phyloP scores from a whole-genome alignment of 2,329 filamentous ascomycete genomes.

The Aureobasidium sp. region DNA sequence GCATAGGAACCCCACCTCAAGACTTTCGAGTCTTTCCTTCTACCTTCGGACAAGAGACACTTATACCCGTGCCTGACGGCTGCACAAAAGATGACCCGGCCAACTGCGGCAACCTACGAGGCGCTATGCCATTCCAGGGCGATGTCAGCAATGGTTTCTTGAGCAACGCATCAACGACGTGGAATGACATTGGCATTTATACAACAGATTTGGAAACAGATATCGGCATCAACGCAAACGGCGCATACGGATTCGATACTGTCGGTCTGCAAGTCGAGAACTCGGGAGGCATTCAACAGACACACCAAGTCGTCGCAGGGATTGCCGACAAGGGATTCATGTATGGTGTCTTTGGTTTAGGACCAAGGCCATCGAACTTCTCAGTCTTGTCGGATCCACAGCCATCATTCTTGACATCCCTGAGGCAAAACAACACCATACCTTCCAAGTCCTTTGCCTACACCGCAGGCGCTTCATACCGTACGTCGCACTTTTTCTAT shows the following conservation, averaged over 20 bases:
- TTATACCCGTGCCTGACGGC: conserved; percentile 28
- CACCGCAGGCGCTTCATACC: conserved; percentile 32
- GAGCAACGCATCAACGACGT: conserved; percentile 28
- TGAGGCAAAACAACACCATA: conserved; percentile 27
- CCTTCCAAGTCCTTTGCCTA: conserved; percentile 33
- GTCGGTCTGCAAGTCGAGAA: conserved; percentile 25
- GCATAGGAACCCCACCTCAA: conserved; percentile 18
- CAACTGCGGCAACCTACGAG: conserved; percentile 26
- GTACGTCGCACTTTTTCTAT: background rate
- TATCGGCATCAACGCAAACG: conserved; percentile 26
- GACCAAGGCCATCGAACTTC: conserved; percentile 32
- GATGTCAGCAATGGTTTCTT: conserved; percentile 20
- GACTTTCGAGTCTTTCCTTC: conserved; percentile 20
- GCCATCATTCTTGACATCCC: conserved; percentile 24
- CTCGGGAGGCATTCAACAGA: conserved; percentile 19
- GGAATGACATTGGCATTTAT: conserved; percentile 28
- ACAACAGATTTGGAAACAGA: conserved; percentile 22
- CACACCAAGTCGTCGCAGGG: conserved; percentile 30
- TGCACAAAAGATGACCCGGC: conserved; percentile 22
- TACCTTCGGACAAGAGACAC: conserved; percentile 28
- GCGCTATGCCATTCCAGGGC: conserved; percentile 23
- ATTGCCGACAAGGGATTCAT: conserved; percentile 30
- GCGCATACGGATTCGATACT: conserved; percentile 30
- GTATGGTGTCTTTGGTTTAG: conserved; percentile 32
- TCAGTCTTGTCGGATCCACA: conserved; percentile 27